phyloP scores from a whole-genome alignment of 73 alveolate species.

The Uronychia binucleata region DNA sequence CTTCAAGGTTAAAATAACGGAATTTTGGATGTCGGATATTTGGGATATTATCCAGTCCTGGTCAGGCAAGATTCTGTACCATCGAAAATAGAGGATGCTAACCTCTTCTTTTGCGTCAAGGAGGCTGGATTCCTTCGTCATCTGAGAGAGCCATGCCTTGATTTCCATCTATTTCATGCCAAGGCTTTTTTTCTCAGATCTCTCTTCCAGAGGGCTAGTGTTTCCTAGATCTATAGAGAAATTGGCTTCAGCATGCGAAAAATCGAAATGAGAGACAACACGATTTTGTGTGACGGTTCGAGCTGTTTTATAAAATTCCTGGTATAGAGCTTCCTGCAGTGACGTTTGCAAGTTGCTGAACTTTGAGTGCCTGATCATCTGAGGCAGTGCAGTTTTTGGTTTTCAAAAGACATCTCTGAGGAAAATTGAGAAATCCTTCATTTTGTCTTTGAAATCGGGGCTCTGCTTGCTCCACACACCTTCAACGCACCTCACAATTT shows the following conservation, averaged over 20 bases:
- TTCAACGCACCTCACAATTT: neutral
- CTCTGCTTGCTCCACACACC: neutral
- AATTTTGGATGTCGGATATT: neutral
- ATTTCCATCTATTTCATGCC: neutral
- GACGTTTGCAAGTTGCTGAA: neutral
- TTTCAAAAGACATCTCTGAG: neutral
- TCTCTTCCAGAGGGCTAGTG: neutral
- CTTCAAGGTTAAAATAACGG: neutral
- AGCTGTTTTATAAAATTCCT: neutral
- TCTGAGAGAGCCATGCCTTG: neutral
- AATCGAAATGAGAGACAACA: neutral
- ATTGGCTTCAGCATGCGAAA: neutral
- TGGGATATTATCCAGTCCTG: neutral
- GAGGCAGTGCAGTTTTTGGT: neutral
- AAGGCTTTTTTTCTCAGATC: neutral
- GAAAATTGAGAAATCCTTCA: neutral
- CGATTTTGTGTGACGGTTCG: neutral
- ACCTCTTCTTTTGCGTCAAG: neutral
- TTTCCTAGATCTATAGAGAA: neutral
- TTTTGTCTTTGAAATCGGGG: neutral
- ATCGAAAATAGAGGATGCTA: neutral
- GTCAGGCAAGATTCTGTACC: neutral
- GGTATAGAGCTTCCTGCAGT: neutral
- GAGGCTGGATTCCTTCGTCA: neutral
- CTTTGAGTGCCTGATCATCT: neutral